Evolutionary conservation across 805 yeast genomes (phyloP).

Genomic region (Wickerhamiella musiphila): DNA sequence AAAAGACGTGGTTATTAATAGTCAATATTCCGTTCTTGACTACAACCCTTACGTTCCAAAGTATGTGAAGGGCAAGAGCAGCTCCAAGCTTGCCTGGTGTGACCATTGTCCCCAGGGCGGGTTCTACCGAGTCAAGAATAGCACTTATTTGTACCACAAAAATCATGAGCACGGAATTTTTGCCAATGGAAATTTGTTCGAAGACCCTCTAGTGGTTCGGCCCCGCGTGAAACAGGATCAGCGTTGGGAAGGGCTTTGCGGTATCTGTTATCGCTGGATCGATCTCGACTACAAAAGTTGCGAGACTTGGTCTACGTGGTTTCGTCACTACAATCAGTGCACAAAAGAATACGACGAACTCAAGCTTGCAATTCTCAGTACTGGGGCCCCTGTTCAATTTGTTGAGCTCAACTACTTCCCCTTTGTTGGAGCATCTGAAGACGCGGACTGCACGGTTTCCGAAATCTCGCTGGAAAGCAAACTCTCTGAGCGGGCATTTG

Average conservation of each 20-base stretch:
- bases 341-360: constrained; percentile 15
- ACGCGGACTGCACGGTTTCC: background rate
- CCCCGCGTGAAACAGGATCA: constrained; percentile 11
- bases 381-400: constrained; percentile 13
- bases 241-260: constrained; percentile 16
- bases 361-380: constrained; percentile 10
- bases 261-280: constrained; percentile 16
- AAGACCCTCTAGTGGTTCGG: constrained; percentile 14
- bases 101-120: constrained; percentile 12
- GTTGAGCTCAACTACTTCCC: constrained; percentile 11
- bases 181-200: constrained; percentile 14
- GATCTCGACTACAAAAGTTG: constrained; percentile 13
- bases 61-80: constrained; percentile 9
- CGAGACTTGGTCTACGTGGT: constrained; percentile 16
- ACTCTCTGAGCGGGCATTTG: no score
- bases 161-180: constrained; percentile 16
- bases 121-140: constrained; percentile 11
- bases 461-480: no score
- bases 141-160: constrained; percentile 15
- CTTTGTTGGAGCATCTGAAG: background rate
- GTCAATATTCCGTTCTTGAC: background rate
- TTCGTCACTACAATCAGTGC: constrained; percentile 15
- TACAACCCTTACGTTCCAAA: constrained; percentile 11
- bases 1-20: background rate
- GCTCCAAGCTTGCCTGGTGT: constrained; percentile 13